Conservation (phyloP, 768 basidiomycete genomes). For the Suillus subalutaceus region DNA sequence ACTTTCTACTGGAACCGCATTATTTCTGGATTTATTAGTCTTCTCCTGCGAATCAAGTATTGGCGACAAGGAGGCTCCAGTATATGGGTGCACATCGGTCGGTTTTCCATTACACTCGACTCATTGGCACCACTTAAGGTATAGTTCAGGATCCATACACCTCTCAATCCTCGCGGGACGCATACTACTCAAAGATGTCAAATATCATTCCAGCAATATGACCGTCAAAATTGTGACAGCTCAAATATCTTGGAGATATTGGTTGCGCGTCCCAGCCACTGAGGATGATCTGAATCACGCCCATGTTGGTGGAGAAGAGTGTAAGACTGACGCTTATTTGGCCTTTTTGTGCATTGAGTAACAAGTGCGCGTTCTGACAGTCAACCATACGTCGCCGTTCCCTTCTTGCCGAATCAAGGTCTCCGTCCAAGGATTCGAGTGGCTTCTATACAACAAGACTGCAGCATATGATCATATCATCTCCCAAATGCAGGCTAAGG, state of each 20-base stretch:
- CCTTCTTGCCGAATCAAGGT: conserved; percentile 82
- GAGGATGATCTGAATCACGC: conserved; percentile 64
- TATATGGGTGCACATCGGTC: conserved; percentile 84
- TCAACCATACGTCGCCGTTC: conserved; percentile 37
- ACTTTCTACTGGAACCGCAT: conserved; percentile 93
- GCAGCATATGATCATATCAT: conserved; percentile 88
- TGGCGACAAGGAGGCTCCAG: conserved; percentile 83
- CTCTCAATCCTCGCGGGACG: conserved; percentile 87
- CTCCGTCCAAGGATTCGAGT: conserved; percentile 84
- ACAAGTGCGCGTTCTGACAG: conserved; percentile 24
- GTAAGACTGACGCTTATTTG: conserved; percentile 40
- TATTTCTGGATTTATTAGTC: conserved; percentile 67
- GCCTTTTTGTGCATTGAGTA: conserved; percentile 7
- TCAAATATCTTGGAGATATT: conserved; percentile 91
- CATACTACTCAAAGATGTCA: conserved; percentile 84
- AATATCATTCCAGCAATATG: conserved; percentile 92
- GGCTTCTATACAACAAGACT: conserved; percentile 91
- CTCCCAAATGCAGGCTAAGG: conserved; percentile 61
- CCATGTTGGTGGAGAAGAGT: conserved; percentile 51
- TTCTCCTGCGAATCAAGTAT: conserved; percentile 65
- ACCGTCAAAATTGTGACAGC: conserved; percentile 83
- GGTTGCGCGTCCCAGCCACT: conserved; percentile 81
- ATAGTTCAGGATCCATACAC: conserved; percentile 77
- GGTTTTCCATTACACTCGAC: conserved; percentile 21
- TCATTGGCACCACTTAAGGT: conserved; percentile 11